phyloP scores from a whole-genome alignment of 2,329 filamentous ascomycete species.

The Colletotrichum spinosum region DNA sequence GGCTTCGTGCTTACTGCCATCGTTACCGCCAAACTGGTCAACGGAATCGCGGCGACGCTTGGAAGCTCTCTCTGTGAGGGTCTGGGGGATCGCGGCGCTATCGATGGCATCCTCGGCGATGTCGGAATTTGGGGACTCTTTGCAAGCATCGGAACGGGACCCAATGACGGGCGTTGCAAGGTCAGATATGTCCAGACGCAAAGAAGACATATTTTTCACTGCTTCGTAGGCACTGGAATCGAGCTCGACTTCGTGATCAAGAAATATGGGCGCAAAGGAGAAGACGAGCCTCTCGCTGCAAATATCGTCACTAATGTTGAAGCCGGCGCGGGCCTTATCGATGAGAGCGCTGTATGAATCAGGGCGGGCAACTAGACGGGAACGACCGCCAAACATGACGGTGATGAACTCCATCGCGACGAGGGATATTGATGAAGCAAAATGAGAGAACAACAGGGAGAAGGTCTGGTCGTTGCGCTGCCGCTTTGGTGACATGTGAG shows the following conservation, averaged over 20 bases:
- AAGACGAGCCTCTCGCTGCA: background rate
- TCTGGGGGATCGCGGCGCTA: too few relatives aligned
- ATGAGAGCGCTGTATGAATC: background rate
- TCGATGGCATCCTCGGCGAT: too few relatives aligned
- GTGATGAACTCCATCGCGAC: background rate
- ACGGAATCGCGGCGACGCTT: too few relatives aligned
- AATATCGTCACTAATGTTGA: background rate
- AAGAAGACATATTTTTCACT: background rate
- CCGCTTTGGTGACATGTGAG: too few relatives aligned
- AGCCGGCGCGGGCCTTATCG: background rate
- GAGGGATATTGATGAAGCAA: too few relatives aligned
- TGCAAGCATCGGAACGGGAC: background rate
- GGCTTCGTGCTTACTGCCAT: too few relatives aligned
- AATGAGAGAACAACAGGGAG: too few relatives aligned
- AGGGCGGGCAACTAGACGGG: background rate
- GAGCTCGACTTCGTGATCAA: background rate
- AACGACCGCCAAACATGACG: background rate
- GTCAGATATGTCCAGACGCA: background rate
- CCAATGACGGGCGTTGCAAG: too few relatives aligned
- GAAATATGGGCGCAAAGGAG: too few relatives aligned
- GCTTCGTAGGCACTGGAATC: conserved; percentile 3
- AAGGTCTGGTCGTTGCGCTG: too few relatives aligned
- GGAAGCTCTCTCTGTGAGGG: too few relatives aligned
- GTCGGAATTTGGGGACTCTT: background rate
- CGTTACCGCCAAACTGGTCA: too few relatives aligned